phyloP scores from a whole-genome alignment of 352 stramenopile species.

The Globisporangium nagaii region DNA sequence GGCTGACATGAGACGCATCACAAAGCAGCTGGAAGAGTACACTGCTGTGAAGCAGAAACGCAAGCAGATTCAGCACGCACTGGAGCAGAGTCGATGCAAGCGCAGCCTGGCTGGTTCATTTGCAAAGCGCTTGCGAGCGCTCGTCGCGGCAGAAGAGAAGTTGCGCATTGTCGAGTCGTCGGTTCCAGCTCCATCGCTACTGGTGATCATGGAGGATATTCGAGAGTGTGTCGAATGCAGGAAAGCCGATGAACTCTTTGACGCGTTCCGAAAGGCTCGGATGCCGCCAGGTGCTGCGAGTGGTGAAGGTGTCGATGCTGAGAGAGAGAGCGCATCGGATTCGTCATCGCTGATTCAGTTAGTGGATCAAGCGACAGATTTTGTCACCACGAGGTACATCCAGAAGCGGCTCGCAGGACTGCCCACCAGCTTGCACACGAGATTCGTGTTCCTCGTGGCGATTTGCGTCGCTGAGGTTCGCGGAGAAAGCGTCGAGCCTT shows the following conservation, averaged over 20 bases:
- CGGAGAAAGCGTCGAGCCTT: background rate
- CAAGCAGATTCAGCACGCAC: slow-evolving; percentile 10
- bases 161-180: slow-evolving; percentile 10
- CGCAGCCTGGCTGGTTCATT: slow-evolving; percentile 15
- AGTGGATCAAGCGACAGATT: slow-evolving; percentile 2
- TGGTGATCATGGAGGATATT: slow-evolving; percentile 7
- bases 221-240: slow-evolving; percentile 1
- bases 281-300: background rate
- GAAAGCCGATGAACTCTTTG: slow-evolving; percentile 1
- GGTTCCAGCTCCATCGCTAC: slow-evolving; percentile 11
- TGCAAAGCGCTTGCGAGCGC: slow-evolving; percentile 15
- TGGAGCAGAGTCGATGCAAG: slow-evolving; percentile 6
- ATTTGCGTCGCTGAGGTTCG: slow-evolving; percentile 3
- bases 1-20: slow-evolving; percentile 26
- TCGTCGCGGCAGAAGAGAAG: slow-evolving; percentile 18
- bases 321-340: background rate
- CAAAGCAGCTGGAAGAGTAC: slow-evolving; percentile 23
- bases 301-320: background rate
- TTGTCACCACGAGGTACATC: slow-evolving; percentile 16
- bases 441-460: slow-evolving; percentile 22
- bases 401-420: slow-evolving; percentile 21
- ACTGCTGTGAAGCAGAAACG: slow-evolving; percentile 10
- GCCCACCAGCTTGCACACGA: slow-evolving; percentile 18
- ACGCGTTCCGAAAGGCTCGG: background rate
- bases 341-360: background rate